phyloP scores from a whole-genome alignment of 345 rosid genomes.

The Hibiscus tridactylites region DNA sequence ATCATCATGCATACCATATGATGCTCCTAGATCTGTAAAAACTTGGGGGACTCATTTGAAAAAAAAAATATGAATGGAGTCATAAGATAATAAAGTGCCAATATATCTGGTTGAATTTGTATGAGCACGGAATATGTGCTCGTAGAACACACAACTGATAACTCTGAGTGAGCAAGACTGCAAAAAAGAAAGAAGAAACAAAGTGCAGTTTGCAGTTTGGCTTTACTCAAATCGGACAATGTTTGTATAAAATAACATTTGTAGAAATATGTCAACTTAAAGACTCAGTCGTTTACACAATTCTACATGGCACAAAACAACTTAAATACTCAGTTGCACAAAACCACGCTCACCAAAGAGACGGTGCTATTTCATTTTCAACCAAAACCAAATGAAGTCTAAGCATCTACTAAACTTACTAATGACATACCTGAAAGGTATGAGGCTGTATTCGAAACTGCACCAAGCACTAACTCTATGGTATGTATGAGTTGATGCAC shows the following conservation, averaged over 20 bases:
- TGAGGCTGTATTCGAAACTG: slow-evolving; percentile 96
- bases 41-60: too few relatives aligned
- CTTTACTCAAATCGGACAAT: background rate
- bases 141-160: slow-evolving; percentile 88
- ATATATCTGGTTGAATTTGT: too few relatives aligned
- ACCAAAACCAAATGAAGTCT: background rate
- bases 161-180: slow-evolving; percentile 94
- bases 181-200: slow-evolving; percentile 13
- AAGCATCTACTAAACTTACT: background rate
- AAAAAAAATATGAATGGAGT: background rate
- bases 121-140: slow-evolving; percentile 23
- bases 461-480: slow-evolving; percentile 95
- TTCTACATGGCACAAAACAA: background rate
- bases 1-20: background rate
- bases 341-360: background rate
- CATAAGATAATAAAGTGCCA: too few relatives aligned
- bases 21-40: background rate
- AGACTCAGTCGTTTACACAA: background rate
- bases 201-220: background rate
- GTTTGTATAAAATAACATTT: background rate
- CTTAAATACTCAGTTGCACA: background rate
- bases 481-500: slow-evolving; percentile 96
- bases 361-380: too few relatives aligned
- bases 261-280: background rate
- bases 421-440: slow-evolving; percentile 70